A percentile compares a stretch with the other conserved stretches of the same genome.
Conservation (phyloP, 2,329 filamentous ascomycete genomes). For the Epicoccum sorghinum region DNA sequence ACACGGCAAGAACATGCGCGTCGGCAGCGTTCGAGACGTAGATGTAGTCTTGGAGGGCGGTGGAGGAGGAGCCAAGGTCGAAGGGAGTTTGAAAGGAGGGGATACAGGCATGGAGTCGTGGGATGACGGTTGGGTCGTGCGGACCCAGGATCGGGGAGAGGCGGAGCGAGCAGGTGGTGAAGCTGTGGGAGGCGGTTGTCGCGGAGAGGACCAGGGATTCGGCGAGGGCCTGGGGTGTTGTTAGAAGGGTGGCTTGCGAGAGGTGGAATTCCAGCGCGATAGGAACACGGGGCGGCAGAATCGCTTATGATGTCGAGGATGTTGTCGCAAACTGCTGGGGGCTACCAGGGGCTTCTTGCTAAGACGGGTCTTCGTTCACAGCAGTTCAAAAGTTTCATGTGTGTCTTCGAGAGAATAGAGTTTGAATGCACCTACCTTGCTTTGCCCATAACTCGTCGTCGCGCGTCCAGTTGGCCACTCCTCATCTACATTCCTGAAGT, state of each 20-base stretch:
- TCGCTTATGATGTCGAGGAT: no score
- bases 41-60: constrained; percentile 73
- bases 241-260: neutral
- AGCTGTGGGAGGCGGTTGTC: constrained; percentile 61
- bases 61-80: constrained; percentile 74
- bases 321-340: no score
- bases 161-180: constrained; percentile 81
- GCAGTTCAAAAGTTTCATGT: no score
- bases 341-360: no score
- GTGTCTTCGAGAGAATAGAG: no score
- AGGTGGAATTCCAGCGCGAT: no score
- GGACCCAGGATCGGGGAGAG: constrained; percentile 91
- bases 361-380: no score
- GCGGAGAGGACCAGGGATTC: constrained; percentile 80
- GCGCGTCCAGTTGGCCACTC: constrained; percentile 77
- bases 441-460: constrained; percentile 81
- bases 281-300: no score
- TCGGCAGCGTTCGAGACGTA: constrained; percentile 74
- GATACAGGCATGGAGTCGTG: constrained; percentile 75
- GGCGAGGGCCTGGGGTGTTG: constrained; percentile 66
- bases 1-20: constrained; percentile 81
- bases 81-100: constrained; percentile 72
- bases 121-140: constrained; percentile 78
- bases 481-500: constrained; percentile 87
- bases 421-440: constrained; percentile 67